Conservation (phyloP, 192 early-diverging fungal genomes). For the Fimicolochytrium jonesii region DNA sequence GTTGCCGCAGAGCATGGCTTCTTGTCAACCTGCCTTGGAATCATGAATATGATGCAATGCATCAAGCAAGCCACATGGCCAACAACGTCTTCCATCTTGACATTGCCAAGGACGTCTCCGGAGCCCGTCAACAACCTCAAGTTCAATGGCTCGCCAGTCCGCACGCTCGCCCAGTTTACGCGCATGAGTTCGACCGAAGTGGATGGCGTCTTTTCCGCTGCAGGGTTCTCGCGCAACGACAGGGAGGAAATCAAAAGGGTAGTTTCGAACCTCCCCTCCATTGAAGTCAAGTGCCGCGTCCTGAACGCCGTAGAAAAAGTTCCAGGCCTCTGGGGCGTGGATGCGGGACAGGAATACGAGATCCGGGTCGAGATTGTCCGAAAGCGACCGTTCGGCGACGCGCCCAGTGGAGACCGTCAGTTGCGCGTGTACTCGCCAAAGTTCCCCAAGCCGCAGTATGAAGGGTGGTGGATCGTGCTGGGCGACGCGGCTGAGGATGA, state of each 20-base stretch:
- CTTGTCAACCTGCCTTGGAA: slow-evolving; percentile 56
- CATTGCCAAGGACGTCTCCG: slow-evolving; percentile 51
- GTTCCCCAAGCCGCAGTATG: slow-evolving; percentile 90
- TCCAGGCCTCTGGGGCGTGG: slow-evolving; percentile 40
- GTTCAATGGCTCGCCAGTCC: neutral
- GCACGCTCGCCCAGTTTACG: slow-evolving; percentile 4
- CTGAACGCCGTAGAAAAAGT: slow-evolving; percentile 20
- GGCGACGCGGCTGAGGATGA: slow-evolving; percentile 62
- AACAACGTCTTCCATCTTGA: slow-evolving; percentile 67
- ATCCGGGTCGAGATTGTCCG: slow-evolving; percentile 26
- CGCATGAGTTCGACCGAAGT: slow-evolving; percentile 8
- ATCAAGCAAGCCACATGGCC: slow-evolving; percentile 90
- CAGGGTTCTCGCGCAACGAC: slow-evolving; percentile 9
- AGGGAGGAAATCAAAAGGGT: slow-evolving; percentile 26
- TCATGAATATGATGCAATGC: slow-evolving; percentile 84
- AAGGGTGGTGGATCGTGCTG: slow-evolving; percentile 90
- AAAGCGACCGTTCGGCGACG: slow-evolving; percentile 1
- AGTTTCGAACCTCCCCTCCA: slow-evolving; percentile 27
- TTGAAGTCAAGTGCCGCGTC: slow-evolving; percentile 23
- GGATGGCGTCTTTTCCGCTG: slow-evolving; percentile 3
- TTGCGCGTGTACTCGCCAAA: slow-evolving; percentile 68
- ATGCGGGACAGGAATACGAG: slow-evolving; percentile 38
- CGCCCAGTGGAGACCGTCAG: neutral
- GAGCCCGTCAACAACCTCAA: slow-evolving; percentile 17
- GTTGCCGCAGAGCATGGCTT: slow-evolving; percentile 67